Evolutionary conservation across 148 eudicot genomes (phyloP), one percentile per base, ranked within the genome.

Genomic region (Silene conica): DNA sequence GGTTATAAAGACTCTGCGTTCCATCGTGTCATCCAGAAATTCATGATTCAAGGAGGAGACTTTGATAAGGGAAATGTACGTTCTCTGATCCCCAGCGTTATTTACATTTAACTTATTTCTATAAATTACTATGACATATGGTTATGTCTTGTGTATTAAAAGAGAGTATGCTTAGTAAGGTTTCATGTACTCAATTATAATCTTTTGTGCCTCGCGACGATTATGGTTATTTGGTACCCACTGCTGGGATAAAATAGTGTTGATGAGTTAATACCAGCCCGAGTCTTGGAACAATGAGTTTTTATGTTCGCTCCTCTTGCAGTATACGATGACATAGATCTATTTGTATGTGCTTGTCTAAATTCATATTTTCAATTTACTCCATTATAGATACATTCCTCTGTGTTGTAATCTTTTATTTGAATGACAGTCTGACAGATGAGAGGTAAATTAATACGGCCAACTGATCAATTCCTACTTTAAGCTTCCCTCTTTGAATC

Each of bases 31-130:
- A 95, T 95, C 82, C 86, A 89, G 86, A 87, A 90, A 71, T 95
- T 95, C 78, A 95, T 95, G 99, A 92, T 95, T 80, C 99, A 95
- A 83, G 99, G 99, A 55, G 99, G 99, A 76, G 99, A 95, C 76
- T 92, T 95, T 50, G 97, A 95, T 46, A 92, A 90, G 48, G 99
- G 99, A 84, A 92, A 95, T 83, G 99, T 92, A 83, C 73, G 93
- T 74, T 20, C 23, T 77, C 69, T 72, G 12, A 9, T 55, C 45
- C 62, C 69, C 56, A 18, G 58, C 66, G 64, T 63, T 10, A 61
- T 15, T 21, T 20, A 1, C 70, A 15, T 72, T 70, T 22, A 41
- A 25, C 46, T 15, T 56, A 9, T 46, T 8, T 43, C 70, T 7
- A 74, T 58, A 3, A 8, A 25, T 62, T 57, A 50, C 16, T 16